These are phyloP conservation scores for Colletotrichum sp. DNA, from an alignment of 2,329 filamentous ascomycete species.

Conservation along the genomic window DNA sequence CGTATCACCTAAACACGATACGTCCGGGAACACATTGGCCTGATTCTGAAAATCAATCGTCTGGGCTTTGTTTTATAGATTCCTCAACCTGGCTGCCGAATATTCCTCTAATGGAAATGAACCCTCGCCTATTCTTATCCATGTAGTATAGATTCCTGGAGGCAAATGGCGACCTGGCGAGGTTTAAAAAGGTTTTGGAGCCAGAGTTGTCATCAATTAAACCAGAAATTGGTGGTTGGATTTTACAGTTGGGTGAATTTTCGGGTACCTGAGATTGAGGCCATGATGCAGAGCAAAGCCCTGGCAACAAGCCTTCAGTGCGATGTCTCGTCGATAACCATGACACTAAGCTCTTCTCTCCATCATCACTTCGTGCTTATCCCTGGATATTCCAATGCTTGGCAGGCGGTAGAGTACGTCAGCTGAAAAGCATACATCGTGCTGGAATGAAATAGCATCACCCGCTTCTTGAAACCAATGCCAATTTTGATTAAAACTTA, in stretches of 20 bases:
- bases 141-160: neutral
- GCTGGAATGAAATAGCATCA: neutral
- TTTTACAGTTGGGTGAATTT: too few relatives aligned
- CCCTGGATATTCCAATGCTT: neutral
- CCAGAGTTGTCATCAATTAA: accelerated
- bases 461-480: too few relatives aligned
- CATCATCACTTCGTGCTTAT: neutral
- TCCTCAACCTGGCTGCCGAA: accelerated
- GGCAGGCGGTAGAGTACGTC: neutral
- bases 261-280: neutral
- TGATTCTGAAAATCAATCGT: accelerated
- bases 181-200: neutral
- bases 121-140: accelerated
- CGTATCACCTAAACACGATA: too few relatives aligned
- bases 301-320: accelerated
- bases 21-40: neutral
- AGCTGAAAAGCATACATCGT: neutral
- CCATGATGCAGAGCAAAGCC: neutral
- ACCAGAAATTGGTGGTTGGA: too few relatives aligned
- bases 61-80: neutral
- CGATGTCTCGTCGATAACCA: accelerated
- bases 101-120: neutral
- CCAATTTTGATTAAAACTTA: too few relatives aligned
- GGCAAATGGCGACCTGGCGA: neutral
- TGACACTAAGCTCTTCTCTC: neutral